Evolutionary conservation across 352 stramenopile genomes (phyloP).

Genomic region (Blastocystis sp.): DNA sequence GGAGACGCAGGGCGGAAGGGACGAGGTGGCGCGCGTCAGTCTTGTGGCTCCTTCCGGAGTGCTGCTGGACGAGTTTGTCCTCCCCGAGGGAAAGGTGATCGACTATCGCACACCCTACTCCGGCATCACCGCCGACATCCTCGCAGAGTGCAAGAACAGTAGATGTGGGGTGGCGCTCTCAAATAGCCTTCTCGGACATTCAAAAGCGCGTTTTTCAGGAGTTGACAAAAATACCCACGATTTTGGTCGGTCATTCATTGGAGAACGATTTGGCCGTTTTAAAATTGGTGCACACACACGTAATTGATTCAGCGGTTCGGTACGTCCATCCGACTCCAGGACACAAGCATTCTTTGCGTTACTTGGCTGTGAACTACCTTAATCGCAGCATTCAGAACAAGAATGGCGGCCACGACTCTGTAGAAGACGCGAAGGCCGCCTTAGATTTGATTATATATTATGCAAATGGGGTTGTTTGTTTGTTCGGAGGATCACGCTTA

Average conservation of each 20-base stretch:
- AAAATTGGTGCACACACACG: background rate
- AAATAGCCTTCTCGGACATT: background rate
- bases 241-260: constrained; percentile 31
- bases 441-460: constrained; percentile 2
- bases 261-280: constrained; percentile 41
- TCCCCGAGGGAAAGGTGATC: background rate
- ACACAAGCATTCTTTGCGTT: constrained; percentile 20
- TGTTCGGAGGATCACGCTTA: background rate
- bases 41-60: background rate
- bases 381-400: background rate
- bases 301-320: constrained; percentile 43
- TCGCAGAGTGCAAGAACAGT: background rate
- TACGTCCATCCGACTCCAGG: background rate
- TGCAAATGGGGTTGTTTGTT: background rate
- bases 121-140: background rate
- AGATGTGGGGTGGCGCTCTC: background rate
- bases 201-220: background rate
- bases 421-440: constrained; percentile 3
- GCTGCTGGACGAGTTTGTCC: constrained; percentile 25
- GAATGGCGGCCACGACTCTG: background rate
- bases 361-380: background rate
- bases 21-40: constrained; percentile 18
- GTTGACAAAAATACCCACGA: background rate
- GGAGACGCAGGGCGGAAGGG: background rate
- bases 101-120: constrained; percentile 40